Base-by-base conservation (phyloP, 192 early-diverging fungal species). In the Tieghemiomyces parasiticus region DNA sequence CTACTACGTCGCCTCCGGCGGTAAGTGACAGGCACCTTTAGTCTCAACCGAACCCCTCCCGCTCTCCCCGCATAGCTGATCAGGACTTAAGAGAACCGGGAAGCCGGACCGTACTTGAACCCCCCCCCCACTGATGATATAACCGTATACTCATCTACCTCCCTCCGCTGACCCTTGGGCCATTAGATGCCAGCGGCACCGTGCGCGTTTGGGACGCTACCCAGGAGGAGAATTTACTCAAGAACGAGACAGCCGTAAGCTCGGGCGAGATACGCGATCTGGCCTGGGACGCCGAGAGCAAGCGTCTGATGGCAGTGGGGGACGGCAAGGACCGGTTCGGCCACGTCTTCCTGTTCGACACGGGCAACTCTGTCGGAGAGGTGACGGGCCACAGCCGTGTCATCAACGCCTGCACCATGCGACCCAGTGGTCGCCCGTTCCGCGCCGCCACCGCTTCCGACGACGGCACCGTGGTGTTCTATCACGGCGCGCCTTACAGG, bases 1-100 rank as follows among this genome's bases (percentile, higher is more conserved):
- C 49, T 93, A 82, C 73, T 98, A 96, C 73, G 87, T 96, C 56
- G 93, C 93, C 1, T 96, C 93, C 38, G 95, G 89, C 64, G 93
- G 90, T 87, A 74, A 48, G n/a, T 19, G 28, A 16, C 31, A 44
- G n/a, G n/a, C n/a, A n/a, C n/a, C 46, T 29, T 35, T 4, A 25
- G 32, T 48, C 6, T 19, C 12, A 46, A 33, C 60, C 56, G 47
- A 60, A 31, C 58, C 58, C 30, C 29, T 28, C 53, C 49, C 26
- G 25, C 22, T 46, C 22, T 42, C 30, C 38, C n/a, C n/a, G n/a
- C n/a, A n/a, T n/a, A n/a, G n/a, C n/a, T n/a, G n/a, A n/a, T n/a
- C n/a, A n/a, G n/a, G n/a, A n/a, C n/a, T n/a, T n/a, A n/a, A n/a
- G n/a, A n/a, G n/a, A n/a, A n/a, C n/a, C n/a, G n/a, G n/a, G n/a